phyloP scores from a whole-genome alignment of 225 moss, liverwort and hornwort species.

The Antitrichia curtipendula region DNA sequence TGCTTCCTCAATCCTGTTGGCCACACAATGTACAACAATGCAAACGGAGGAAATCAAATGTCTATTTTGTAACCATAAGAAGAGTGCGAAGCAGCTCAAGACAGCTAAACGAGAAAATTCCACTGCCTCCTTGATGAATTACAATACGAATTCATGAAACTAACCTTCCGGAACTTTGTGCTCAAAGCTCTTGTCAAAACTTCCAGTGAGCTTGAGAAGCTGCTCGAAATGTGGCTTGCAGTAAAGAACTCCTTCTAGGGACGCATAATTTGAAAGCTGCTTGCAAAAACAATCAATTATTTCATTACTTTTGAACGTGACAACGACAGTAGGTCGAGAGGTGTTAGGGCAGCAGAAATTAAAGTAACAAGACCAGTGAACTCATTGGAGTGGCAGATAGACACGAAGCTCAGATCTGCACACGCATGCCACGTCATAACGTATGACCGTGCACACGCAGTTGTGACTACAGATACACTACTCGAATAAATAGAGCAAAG shows the following conservation, averaged over 20 bases:
- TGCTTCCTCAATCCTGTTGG: constrained; percentile 36
- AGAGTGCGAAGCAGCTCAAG: neutral
- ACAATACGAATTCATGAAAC: neutral
- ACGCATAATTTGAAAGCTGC: constrained; percentile 97
- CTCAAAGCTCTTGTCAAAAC: constrained; percentile 91
- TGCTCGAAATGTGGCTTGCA: constrained; percentile 99
- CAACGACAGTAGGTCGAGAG: neutral
- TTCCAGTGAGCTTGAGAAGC: constrained; percentile 90
- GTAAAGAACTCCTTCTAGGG: constrained; percentile 85
- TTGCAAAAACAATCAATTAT: neutral
- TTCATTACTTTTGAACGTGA: neutral
- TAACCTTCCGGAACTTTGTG: constrained; percentile 43
- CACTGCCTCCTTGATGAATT: neutral
- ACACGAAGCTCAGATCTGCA: neutral
- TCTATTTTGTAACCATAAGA: neutral
- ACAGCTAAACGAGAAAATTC: neutral
- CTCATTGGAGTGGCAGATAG: neutral
- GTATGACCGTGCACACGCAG: neutral
- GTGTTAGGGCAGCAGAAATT: neutral
- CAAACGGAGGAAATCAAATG: neutral
- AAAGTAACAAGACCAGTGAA: neutral
- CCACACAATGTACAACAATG: neutral
- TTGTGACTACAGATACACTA: neutral
- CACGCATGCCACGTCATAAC: neutral
- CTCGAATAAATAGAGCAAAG: neutral